These are phyloP conservation scores for Kwoniella europaea DNA, from an alignment of 768 basidiomycete species.

Conservation along the genomic window DNA sequence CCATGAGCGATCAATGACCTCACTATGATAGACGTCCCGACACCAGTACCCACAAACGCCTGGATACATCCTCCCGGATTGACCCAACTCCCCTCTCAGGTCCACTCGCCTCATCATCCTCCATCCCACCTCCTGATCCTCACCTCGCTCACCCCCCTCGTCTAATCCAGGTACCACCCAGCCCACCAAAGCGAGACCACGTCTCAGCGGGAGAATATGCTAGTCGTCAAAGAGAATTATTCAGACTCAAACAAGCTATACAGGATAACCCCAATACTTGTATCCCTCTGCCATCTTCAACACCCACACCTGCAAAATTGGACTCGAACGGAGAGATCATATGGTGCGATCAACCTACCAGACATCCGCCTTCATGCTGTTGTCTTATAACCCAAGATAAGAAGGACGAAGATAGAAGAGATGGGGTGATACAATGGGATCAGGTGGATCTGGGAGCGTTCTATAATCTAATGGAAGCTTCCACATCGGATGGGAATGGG, in stretches of 20 bases:
- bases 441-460: neutral
- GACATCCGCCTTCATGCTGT: neutral
- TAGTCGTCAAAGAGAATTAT: neutral
- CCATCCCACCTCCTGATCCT: neutral
- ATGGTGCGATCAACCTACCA: neutral
- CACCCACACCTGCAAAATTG: neutral
- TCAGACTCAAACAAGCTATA: neutral
- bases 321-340: neutral
- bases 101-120: neutral
- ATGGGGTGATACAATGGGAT: neutral
- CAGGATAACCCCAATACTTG: neutral
- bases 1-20: too few relatives aligned
- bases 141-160: neutral
- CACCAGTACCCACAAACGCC: too few relatives aligned
- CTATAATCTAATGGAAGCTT: neutral
- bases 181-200: neutral
- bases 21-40: too few relatives aligned
- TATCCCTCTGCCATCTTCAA: neutral
- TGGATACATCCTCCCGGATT: neutral
- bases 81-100: neutral
- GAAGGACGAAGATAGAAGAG: neutral
- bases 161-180: neutral
- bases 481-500: neutral
- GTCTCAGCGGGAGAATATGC: neutral
- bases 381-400: neutral